These are phyloP conservation scores for Dioscorea zingiberensis DNA, from an alignment of 106 monocot genomes.

Conservation along the genomic window DNA sequence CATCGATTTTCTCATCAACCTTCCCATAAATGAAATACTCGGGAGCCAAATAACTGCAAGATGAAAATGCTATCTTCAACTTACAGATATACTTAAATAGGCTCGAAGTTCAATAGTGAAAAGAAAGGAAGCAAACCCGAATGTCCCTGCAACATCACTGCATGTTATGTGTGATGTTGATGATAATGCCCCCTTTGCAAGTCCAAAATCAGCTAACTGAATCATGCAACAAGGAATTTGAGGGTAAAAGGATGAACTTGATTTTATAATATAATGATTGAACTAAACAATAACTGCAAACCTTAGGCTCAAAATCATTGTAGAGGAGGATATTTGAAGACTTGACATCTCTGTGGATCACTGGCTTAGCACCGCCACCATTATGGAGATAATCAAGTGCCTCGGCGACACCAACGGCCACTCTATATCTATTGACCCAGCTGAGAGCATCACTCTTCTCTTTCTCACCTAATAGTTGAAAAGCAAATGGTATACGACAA, in stretches of 20 bases:
- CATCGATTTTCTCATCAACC: slow-evolving; percentile 73
- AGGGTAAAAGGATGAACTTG: too few relatives aligned
- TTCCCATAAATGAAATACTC: slow-evolving; percentile 88
- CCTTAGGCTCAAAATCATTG: slow-evolving; percentile 65
- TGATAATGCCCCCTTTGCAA: slow-evolving; percentile 56
- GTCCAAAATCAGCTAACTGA: slow-evolving; percentile 88
- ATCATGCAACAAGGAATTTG: background rate
- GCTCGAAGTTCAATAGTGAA: too few relatives aligned
- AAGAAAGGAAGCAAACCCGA: slow-evolving; percentile 49
- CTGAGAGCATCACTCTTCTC: slow-evolving; percentile 21
- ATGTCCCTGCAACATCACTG: slow-evolving; percentile 83
- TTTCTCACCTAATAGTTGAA: slow-evolving; percentile 28
- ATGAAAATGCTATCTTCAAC: too few relatives aligned
- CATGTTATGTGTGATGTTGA: slow-evolving; percentile 30
- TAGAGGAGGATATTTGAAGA: slow-evolving; percentile 84
- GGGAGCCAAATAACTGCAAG: slow-evolving; percentile 74
- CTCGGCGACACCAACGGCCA: slow-evolving; percentile 55
- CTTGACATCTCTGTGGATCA: slow-evolving; percentile 86
- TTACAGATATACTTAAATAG: too few relatives aligned
- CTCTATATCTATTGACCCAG: slow-evolving; percentile 60
- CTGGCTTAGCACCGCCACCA: slow-evolving; percentile 23
- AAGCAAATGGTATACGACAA: background rate
- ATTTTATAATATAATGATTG: too few relatives aligned
- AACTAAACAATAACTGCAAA: background rate
- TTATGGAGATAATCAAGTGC: slow-evolving; percentile 67